phyloP scores from a whole-genome alignment of 1,284 basidiomycete species.

The Ganoderma sinense region DNA sequence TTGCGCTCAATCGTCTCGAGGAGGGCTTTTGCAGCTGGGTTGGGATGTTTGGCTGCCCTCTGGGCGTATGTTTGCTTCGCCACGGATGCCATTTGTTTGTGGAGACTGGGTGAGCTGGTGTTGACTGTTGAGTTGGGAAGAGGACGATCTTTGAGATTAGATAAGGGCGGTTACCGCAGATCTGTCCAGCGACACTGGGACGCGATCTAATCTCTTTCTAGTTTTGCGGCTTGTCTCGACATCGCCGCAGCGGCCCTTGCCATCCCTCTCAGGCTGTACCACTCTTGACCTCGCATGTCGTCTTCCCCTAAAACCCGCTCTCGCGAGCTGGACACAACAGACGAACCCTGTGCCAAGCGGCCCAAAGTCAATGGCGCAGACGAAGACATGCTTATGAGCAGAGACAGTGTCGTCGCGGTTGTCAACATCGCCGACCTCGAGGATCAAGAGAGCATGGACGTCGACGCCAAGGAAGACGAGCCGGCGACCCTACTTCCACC shows the following conservation, averaged over 20 bases:
- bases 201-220: slow-evolving; percentile 25
- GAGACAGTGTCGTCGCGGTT: slow-evolving; percentile 23
- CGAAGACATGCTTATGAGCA: slow-evolving; percentile 28
- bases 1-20: slow-evolving; percentile 90
- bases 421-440: slow-evolving; percentile 30
- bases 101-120: neutral
- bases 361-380: slow-evolving; percentile 51
- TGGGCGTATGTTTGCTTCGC: slow-evolving; percentile 66
- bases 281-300: slow-evolving; percentile 29
- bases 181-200: slow-evolving; percentile 10
- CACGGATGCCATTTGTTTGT: slow-evolving; percentile 49
- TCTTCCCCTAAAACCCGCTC: slow-evolving; percentile 40
- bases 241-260: too few species aligned
- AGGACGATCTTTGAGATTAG: slow-evolving; percentile 15
- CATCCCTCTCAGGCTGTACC: too few species aligned
- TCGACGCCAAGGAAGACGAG: slow-evolving; percentile 17
- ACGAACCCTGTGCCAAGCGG: slow-evolving; percentile 62
- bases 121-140: neutral
- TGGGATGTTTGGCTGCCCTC: slow-evolving; percentile 68
- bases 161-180: slow-evolving; percentile 3
- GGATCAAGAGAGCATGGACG: slow-evolving; percentile 15
- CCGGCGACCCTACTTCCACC: slow-evolving; percentile 69
- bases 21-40: slow-evolving; percentile 80
- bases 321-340: slow-evolving; percentile 56
- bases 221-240: neutral